Conservation (phyloP, 208 protist species). For the Leishmania guyanensis region DNA sequence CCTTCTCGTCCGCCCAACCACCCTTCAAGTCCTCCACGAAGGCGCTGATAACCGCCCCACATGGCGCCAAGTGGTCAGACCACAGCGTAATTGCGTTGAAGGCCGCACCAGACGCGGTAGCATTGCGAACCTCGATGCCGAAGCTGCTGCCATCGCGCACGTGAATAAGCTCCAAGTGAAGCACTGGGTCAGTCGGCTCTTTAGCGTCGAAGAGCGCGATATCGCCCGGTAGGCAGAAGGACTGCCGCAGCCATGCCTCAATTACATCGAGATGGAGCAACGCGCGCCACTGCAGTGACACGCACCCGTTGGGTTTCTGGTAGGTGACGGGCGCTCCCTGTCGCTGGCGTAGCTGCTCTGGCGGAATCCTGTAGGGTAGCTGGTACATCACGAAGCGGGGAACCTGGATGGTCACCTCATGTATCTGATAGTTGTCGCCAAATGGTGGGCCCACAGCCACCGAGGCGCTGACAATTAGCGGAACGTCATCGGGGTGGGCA, state of each 20-base stretch:
- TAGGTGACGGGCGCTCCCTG: conserved; percentile 14
- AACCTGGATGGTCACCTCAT: conserved; percentile 75
- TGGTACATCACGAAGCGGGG: conserved; percentile 90
- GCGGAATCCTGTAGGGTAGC: conserved; percentile 19
- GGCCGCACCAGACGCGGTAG: conserved; percentile 6
- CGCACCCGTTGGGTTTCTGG: conserved; percentile 33
- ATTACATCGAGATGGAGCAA: conserved; percentile 40
- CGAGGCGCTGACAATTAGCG: conserved; percentile 64
- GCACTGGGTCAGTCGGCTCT: conserved; percentile 24
- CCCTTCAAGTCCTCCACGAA: conserved; percentile 55
- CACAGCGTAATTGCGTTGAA: conserved; percentile 49
- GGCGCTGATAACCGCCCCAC: conserved; percentile 85
- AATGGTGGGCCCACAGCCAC: conserved; percentile 77
- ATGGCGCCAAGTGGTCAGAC: conserved; percentile 83
- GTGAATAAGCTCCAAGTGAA: conserved; percentile 60
- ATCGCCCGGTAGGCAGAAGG: conserved; percentile 47
- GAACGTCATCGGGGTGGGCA: conserved; percentile 52
- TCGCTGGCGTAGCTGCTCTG: conserved; percentile 5
- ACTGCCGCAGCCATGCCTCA: conserved; percentile 47
- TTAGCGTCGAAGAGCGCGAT: conserved; percentile 31
- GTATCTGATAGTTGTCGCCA: conserved; percentile 77
- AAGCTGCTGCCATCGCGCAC: conserved; percentile 68
- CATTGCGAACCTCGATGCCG: conserved; percentile 46
- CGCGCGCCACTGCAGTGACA: conserved; percentile 56
- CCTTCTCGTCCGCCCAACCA: conserved; percentile 29